These are phyloP conservation scores for Stenogyne calaminthoides DNA, from an alignment of 305 asterid species.

Conservation along the genomic window DNA sequence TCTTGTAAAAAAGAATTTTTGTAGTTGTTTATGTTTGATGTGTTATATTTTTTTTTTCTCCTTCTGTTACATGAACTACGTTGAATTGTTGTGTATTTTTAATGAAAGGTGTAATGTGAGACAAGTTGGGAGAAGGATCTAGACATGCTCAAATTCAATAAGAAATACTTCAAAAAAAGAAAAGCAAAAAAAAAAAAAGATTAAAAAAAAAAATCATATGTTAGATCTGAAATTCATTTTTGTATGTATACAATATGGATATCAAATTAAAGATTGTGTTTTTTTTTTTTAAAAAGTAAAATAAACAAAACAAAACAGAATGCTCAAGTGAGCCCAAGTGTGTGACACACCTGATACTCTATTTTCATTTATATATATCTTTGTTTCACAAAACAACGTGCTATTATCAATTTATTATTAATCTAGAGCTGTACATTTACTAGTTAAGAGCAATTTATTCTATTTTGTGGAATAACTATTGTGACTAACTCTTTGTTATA, in stretches of 20 bases:
- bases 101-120: not conserved
- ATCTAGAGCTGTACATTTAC: not conserved
- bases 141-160: not conserved
- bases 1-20: not conserved
- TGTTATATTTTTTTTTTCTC: not conserved
- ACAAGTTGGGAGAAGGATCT: not conserved
- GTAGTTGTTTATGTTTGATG: slow-evolving; percentile 2
- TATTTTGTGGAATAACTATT: not conserved
- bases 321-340: not conserved
- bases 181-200: too few species aligned
- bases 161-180: not conserved
- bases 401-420: not conserved
- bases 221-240: not conserved
- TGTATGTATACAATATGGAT: not conserved
- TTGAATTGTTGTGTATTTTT: not conserved
- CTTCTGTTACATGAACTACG: too few species aligned
- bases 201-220: not conserved
- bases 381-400: not conserved
- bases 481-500: not conserved
- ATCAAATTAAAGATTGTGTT: not conserved
- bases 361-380: not conserved
- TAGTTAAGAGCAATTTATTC: not conserved
- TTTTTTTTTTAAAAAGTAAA: too few species aligned
- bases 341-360: not conserved
- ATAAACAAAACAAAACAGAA: too few species aligned